Conservation (phyloP, 371 early-diverging fungal species). For the Catenaria anguillulae region DNA sequence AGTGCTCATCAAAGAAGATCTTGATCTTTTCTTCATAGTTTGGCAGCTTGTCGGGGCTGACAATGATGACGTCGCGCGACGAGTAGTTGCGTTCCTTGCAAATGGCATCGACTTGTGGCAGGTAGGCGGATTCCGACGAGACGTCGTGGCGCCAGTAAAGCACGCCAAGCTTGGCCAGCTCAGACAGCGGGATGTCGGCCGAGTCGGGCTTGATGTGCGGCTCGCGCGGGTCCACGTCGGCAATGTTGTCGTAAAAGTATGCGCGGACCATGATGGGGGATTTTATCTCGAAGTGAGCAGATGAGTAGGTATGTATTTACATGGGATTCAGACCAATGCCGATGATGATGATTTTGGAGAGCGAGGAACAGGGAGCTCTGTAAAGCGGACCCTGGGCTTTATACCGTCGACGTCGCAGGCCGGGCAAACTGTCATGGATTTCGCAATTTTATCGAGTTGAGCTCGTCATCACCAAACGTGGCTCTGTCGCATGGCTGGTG, state of each 20-base stretch:
- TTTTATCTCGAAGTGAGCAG: no score
- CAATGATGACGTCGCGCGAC: slow-evolving; percentile 70
- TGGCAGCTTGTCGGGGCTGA: slow-evolving; percentile 58
- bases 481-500: no score
- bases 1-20: slow-evolving; percentile 84
- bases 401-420: no score
- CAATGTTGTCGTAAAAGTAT: slow-evolving; percentile 45
- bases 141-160: slow-evolving; percentile 54
- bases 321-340: no score
- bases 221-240: slow-evolving; percentile 40
- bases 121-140: slow-evolving; percentile 17
- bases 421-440: no score
- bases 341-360: no score
- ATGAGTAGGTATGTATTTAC: no score
- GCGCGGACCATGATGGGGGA: slow-evolving; percentile 48
- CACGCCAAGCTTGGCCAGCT: slow-evolving; percentile 53
- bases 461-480: no score
- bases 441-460: no score
- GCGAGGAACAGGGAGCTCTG: no score
- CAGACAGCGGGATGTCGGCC: slow-evolving; percentile 37
- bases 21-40: slow-evolving; percentile 81
- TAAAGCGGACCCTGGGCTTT: no score
- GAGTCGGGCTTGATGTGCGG: slow-evolving; percentile 56
- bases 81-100: slow-evolving; percentile 63
- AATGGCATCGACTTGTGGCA: slow-evolving; percentile 49